Evolutionary conservation across 768 basidiomycete genomes (phyloP).

Genomic region (Termitomyces sp.): DNA sequence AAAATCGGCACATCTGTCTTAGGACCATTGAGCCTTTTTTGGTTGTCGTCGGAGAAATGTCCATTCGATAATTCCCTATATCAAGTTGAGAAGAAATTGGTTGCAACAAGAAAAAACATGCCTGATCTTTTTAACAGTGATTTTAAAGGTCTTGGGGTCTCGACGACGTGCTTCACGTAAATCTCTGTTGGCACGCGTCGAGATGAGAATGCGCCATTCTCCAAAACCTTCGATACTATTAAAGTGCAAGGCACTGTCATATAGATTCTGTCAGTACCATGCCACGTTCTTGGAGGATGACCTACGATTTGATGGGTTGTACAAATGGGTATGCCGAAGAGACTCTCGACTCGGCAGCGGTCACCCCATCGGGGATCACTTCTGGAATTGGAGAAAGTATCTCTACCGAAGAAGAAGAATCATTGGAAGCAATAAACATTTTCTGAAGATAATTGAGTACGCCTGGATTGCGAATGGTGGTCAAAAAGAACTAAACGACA

Average conservation of each 20-base stretch:
- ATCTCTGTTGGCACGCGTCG: slow-evolving; percentile 41
- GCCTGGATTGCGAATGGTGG: slow-evolving; percentile 10
- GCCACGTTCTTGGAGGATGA: background rate
- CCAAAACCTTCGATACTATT: slow-evolving; percentile 57
- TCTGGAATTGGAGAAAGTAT: background rate
- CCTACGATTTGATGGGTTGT: slow-evolving; percentile 51
- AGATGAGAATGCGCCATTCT: slow-evolving; percentile 56
- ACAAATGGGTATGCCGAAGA: slow-evolving; percentile 37
- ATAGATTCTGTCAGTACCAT: background rate
- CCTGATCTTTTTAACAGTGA: slow-evolving; percentile 68
- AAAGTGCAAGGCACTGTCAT: slow-evolving; percentile 45
- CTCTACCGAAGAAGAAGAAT: background rate
- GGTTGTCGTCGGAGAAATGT: slow-evolving; percentile 12
- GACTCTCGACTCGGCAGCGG: background rate
- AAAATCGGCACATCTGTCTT: slow-evolving; percentile 12
- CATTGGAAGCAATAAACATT: slow-evolving; percentile 10
- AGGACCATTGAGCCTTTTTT: slow-evolving; percentile 9
- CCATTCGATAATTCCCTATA: slow-evolving; percentile 54
- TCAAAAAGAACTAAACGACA: slow-evolving; percentile 15
- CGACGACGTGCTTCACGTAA: slow-evolving; percentile 41
- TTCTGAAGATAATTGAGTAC: slow-evolving; percentile 12
- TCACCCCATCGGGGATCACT: background rate
- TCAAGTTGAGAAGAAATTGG: background rate
- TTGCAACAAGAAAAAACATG: slow-evolving; percentile 19
- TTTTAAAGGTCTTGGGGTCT: slow-evolving; percentile 41